A percentile compares a stretch with the other conserved stretches of the same genome.
These are phyloP conservation scores for Kodamaea neixiangensis DNA, from an alignment of 805 yeast species.

Conservation along the genomic window DNA sequence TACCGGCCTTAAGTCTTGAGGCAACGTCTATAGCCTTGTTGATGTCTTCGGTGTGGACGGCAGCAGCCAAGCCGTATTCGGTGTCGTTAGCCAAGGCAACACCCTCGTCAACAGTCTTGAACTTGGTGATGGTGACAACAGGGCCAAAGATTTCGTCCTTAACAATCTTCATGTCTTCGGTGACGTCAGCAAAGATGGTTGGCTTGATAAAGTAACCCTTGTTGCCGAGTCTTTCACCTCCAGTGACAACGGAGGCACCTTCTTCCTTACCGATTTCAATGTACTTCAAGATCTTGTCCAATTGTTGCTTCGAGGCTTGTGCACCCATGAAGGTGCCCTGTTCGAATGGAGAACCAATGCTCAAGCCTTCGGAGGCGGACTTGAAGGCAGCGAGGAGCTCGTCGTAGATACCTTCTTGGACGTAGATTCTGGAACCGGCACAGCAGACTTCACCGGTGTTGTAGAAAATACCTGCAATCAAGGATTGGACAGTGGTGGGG, in stretches of 20 bases:
- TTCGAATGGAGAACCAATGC: slow-evolving; percentile 84
- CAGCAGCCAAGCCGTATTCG: slow-evolving; percentile 87
- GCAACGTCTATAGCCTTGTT: slow-evolving; percentile 77
- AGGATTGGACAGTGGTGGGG: slow-evolving; percentile 71
- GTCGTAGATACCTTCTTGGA: slow-evolving; percentile 84
- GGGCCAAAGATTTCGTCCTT: slow-evolving; percentile 96
- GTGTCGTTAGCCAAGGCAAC: slow-evolving; percentile 77
- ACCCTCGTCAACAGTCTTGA: slow-evolving; percentile 80
- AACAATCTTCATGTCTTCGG: slow-evolving; percentile 70
- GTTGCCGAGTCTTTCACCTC: slow-evolving; percentile 75
- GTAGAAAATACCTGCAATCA: slow-evolving; percentile 81
- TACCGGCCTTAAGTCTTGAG: slow-evolving; percentile 77
- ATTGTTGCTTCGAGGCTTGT: slow-evolving; percentile 80
- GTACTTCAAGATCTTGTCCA: slow-evolving; percentile 73
- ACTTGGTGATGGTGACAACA: slow-evolving; percentile 80
- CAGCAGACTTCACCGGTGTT: slow-evolving; percentile 96
- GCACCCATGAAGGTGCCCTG: slow-evolving; percentile 86
- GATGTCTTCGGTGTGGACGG: slow-evolving; percentile 77
- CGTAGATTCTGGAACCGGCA: slow-evolving; percentile 90
- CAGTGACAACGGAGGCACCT: slow-evolving; percentile 81
- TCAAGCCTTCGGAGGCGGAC: slow-evolving; percentile 52
- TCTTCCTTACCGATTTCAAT: slow-evolving; percentile 76
- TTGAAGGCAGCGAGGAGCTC: slow-evolving; percentile 66
- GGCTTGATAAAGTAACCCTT: slow-evolving; percentile 77
- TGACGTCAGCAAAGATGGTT: slow-evolving; percentile 83